Base-by-base conservation (phyloP, 331 rosid genomes). In the Telfairia occidentalis region DNA sequence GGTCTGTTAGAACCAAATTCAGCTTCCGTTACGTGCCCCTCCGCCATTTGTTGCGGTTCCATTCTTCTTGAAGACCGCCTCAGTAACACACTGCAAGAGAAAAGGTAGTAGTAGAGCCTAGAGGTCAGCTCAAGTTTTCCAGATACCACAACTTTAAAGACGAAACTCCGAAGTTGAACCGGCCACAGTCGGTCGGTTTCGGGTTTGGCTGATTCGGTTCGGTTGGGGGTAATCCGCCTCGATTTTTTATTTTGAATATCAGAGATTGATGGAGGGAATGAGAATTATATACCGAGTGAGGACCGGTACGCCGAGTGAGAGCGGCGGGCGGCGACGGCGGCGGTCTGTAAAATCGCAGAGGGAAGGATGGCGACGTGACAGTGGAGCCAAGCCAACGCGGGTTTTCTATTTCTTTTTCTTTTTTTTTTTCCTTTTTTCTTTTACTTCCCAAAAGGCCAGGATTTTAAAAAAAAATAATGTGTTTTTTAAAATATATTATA, bases 1-100 rank as follows among this genome's bases (percentile, higher is more conserved):
- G 65, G 38, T 18, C 66, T 71, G 2, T 13, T 34, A 21, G n/a
- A 61, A 77, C 5, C 13, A 52, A 57, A 54, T 71, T 64, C 86
- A 10, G 3, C 3, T 37, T 76, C 82, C 23, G 13, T 46, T 11
- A 10, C 21, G 21, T 48, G 78, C 28, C 1, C 46, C 24, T 65
- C 80, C 5, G 29, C 65, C 65, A 77, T 50, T 45, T 1, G 21
- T 70, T 70, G 58, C 9, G 40, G 42, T 46, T 28, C 75, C 57
- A 46, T 45, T 35, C 75, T 46, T 42, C 38, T 26, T 26, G 15
- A 28, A 63, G 9, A 7, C 34, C 4, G 3, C 24, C 74, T 69
- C 21, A 29, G 26, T 69, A 15, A 48, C 13, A 48, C 13, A 24
- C 74, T 43, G 55, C 37, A 26, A 69, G 21, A 12, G 52, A 21